Conservation (phyloP, 108 stramenopile species). For the Conticribra guillardii region DNA sequence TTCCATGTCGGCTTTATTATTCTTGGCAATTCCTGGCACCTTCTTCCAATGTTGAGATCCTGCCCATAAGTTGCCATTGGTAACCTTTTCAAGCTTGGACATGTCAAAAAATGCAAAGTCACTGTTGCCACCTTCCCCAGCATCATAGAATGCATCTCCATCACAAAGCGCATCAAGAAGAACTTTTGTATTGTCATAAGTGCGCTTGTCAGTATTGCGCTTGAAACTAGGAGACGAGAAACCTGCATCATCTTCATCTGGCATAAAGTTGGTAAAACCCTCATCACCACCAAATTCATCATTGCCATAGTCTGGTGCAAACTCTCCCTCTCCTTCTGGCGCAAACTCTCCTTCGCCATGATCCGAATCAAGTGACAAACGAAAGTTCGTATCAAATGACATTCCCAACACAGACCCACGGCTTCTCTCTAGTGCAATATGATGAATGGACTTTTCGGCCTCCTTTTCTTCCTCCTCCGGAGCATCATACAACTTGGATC, state of each 20-base stretch:
- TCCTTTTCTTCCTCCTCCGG: slow-evolving; percentile 78
- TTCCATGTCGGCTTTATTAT: slow-evolving; percentile 9
- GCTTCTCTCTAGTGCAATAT: slow-evolving; percentile 81
- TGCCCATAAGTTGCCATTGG: slow-evolving; percentile 81
- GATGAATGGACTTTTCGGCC: slow-evolving; percentile 82
- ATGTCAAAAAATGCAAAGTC: slow-evolving; percentile 74
- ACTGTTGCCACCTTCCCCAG: slow-evolving; percentile 15
- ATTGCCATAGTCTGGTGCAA: slow-evolving; percentile 36
- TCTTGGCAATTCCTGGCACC: slow-evolving; percentile 19
- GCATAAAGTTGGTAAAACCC: slow-evolving; percentile 20
- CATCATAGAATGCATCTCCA: slow-evolving; percentile 60
- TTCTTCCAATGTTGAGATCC: slow-evolving; percentile 93
- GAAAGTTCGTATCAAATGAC: slow-evolving; percentile 50
- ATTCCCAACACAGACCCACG: slow-evolving; percentile 48
- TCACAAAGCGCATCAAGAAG: slow-evolving; percentile 76
- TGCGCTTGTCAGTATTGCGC: slow-evolving; percentile 46
- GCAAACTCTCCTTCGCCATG: slow-evolving; percentile 35
- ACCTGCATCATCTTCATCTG: not conserved
- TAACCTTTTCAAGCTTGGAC: slow-evolving; percentile 65
- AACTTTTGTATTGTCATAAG: slow-evolving; percentile 52
- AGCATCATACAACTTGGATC: slow-evolving; percentile 47
- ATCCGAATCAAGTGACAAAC: slow-evolving; percentile 51
- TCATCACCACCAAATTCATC: slow-evolving; percentile 53
- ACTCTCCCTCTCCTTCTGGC: slow-evolving; percentile 43
- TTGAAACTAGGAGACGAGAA: slow-evolving; percentile 5